Percentiles rank a stretch among this genome's conserved stretches.
These are phyloP conservation scores for Hericium erinaceus DNA, from an alignment of 768 basidiomycete species.

Conservation along the genomic window DNA sequence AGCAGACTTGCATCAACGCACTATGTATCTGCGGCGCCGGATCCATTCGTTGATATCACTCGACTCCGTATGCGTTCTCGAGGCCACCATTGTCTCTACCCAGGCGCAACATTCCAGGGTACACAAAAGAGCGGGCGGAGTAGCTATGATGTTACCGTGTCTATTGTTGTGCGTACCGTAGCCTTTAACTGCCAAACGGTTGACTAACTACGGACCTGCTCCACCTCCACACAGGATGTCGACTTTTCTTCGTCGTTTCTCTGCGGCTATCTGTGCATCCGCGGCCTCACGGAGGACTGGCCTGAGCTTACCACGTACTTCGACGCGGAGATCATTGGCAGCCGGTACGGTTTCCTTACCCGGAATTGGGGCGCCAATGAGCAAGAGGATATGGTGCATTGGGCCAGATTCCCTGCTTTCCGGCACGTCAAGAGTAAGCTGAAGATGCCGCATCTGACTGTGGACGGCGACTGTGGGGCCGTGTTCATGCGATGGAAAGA, in stretches of 20 bases:
- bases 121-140: slow-evolving; percentile 92
- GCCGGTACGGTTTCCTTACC: slow-evolving; percentile 84
- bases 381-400: slow-evolving; percentile 88
- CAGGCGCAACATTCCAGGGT: slow-evolving; percentile 82
- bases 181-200: not conserved
- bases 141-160: slow-evolving; percentile 90
- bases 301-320: slow-evolving; percentile 96
- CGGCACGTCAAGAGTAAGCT: slow-evolving; percentile 73
- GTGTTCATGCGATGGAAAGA: slow-evolving; percentile 99
- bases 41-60: slow-evolving; percentile 68
- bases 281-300: slow-evolving; percentile 88
- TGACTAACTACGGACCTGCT: not conserved
- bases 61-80: slow-evolving; percentile 64
- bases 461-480: slow-evolving; percentile 71
- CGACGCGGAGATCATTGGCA: slow-evolving; percentile 92
- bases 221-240: slow-evolving; percentile 53
- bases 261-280: slow-evolving; percentile 89
- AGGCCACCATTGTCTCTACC: slow-evolving; percentile 72
- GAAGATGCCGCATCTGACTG: slow-evolving; percentile 67
- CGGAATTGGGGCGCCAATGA: slow-evolving; percentile 86
- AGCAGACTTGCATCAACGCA: slow-evolving; percentile 6
- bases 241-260: slow-evolving; percentile 80
- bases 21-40: slow-evolving; percentile 20
- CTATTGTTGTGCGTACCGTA: slow-evolving; percentile 66
- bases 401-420: slow-evolving; percentile 90